Base-by-base conservation (phyloP, 805 yeast species). In the Myxozyma sirexii region DNA sequence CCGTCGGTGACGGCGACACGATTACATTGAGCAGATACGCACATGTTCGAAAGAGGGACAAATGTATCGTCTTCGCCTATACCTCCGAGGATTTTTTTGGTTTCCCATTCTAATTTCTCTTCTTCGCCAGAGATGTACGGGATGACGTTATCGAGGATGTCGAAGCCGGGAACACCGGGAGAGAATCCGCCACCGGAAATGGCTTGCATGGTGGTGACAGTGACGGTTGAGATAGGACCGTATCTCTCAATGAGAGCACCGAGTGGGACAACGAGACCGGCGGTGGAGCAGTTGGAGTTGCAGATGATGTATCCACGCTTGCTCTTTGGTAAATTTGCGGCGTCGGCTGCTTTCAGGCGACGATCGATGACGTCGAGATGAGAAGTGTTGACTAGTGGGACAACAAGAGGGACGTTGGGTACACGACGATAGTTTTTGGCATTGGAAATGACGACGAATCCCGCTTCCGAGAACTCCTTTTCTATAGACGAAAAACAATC, bases 91-190 rank as follows among this genome's bases (percentile, higher is more conserved):
- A 94, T 94, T 79, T 94, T 94, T 73, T 90, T 88, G 56, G 98
- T 91, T 79, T 94, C 99, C 96, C 96, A 91, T 77, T 94, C 99
- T 69, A 94, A 90, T 78, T 94, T 94, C 68, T 94, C 99, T 78
- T 94, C 99, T 77, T 94, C 99, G 47, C 98, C 97, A 66, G 91
- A 80, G 71, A 94, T 94, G 81, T 79, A 94, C 43, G 99, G 99
- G 57, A 94, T 90, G 67, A 94, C 82, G 77, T 94, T 94, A 77
- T 94, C 99, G 69, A 94, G 80, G 56, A 93, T 85, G 72, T 94
- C 98, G 75, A 94, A 92, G 66, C 96, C 94, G 23, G 97, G 85
- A 57, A 92, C 96, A 74, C 99, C 99, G 51, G 99, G 99, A 8
- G 97, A 88, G 74, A 89, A 94, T 2, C 99, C 99, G 23, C 96